Percentiles rank a stretch among this genome's conserved stretches.
Conservation (phyloP, 2,329 filamentous ascomycete genomes). For the Teratosphaeria destructans region DNA sequence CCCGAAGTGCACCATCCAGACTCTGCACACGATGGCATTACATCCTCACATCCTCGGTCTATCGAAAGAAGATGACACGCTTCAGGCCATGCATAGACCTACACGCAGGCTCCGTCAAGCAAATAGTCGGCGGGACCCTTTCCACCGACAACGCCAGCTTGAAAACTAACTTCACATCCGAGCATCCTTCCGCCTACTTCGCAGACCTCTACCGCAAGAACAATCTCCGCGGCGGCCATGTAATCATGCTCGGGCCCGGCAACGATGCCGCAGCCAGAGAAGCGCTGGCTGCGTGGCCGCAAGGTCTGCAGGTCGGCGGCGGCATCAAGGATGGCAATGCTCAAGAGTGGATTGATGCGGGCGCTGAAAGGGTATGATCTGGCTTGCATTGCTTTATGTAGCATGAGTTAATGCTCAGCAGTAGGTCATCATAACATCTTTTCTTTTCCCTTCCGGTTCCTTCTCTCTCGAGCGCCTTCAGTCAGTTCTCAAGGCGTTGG, state of each 20-base stretch:
- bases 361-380: constrained; percentile 70
- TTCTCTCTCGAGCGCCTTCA: constrained; percentile 72
- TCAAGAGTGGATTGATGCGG: constrained; percentile 70
- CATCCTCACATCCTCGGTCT: not conserved
- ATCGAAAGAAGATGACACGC: constrained; percentile 59
- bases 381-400: not conserved
- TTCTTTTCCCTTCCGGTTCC: constrained; percentile 72
- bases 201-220: constrained; percentile 70
- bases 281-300: constrained; percentile 68
- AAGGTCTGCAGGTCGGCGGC: constrained; percentile 80
- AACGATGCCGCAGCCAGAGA: constrained; percentile 73
- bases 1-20: not conserved
- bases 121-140: constrained; percentile 94
- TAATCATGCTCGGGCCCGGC: constrained; percentile 89
- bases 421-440: constrained; percentile 95
- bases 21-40: not conserved
- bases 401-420: constrained; percentile 12
- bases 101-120: constrained; percentile 94
- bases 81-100: constrained; percentile 96
- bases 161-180: constrained; percentile 87
- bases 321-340: constrained; percentile 84
- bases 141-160: constrained; percentile 38
- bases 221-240: constrained; percentile 68
- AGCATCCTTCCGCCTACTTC: constrained; percentile 71
- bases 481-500: constrained; percentile 61